Conservation (phyloP, 306 rosid species). For the Fragaria iinumae region DNA sequence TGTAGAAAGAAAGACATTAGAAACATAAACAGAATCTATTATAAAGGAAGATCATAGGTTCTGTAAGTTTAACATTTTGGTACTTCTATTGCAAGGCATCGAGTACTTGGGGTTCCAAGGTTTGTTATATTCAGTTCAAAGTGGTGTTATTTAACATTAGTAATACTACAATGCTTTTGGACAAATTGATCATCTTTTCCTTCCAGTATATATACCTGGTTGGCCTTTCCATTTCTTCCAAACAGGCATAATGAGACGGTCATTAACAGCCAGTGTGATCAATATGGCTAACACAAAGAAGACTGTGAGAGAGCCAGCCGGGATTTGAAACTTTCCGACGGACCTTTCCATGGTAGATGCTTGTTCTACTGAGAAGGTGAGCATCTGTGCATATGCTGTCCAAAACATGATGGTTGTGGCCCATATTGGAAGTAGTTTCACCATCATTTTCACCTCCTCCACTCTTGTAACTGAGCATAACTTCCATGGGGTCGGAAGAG, state of each 20-base stretch:
- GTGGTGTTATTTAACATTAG: background rate
- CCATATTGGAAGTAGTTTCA: conserved; percentile 82
- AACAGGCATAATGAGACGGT: conserved; percentile 78
- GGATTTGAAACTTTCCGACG: conserved; percentile 65
- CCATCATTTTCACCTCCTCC: conserved; percentile 94
- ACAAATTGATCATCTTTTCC: background rate
- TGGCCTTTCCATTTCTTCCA: conserved; percentile 76
- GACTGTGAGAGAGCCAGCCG: conserved; percentile 85
- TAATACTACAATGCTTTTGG: background rate
- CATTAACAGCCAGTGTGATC: conserved; percentile 64
- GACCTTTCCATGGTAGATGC: conserved; percentile 86
- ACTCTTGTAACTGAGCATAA: conserved; percentile 70
- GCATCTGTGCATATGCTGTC: conserved; percentile 89
- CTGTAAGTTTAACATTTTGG: background rate
- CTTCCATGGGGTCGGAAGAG: conserved; percentile 72
- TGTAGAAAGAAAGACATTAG: background rate
- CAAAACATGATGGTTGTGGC: conserved; percentile 93
- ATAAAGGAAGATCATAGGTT: background rate
- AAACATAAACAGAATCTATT: background rate
- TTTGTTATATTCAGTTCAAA: background rate
- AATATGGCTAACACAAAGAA: conserved; percentile 81
- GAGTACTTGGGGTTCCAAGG: background rate
- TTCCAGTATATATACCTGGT: conserved; percentile 46
- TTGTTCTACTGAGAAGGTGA: conserved; percentile 94
- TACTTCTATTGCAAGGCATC: background rate